Base-by-base conservation (phyloP, 768 basidiomycete genomes). In the Exidia glandulosa region DNA sequence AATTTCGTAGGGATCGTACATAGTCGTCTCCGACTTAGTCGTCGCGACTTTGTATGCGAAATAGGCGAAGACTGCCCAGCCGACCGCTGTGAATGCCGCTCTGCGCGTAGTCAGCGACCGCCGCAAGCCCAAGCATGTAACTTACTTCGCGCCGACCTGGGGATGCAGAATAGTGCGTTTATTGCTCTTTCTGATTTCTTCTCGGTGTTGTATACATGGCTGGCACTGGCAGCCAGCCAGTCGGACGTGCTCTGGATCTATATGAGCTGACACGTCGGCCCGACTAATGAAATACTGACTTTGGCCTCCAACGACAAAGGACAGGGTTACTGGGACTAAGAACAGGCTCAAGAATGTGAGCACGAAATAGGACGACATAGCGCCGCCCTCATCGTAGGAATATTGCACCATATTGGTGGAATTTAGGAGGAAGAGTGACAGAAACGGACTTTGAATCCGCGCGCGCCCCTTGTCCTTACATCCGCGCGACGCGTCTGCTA, bases 1-100 rank as follows among this genome's bases (percentile, higher is more conserved):
- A 66, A 98, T 95, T 64, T 93, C 87, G 66, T 94, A 99, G 1
- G 96, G 96, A 70, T 98, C 82, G 71, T 97, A 99, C 13, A 94
- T 69, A 65, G 82, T 85, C 74, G 75, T 80, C 63, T 89, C 83
- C 58, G 79, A 64, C 64, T 81, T 76, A 61, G 81, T 74, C 57
- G 75, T 77, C 7, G 81, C 77, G 34, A 83, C 85, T 67, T 80
- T 79, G 74, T 87, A 86, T n/a, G 76, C 79, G 32, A 94, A 70
- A 64, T 82, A 81, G 7, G 75, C 84, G 60, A 94, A 82, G 1
- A 82, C 58, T 9, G 77, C 73, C 94, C 94, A 98, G 59, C 91
- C 93, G 32, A 77, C 69, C 19, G 82, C 63, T 14, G 91, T 73
- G 56, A 89, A 70, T 9, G 83, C 66, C 4, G 81, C 74, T 67